Conservation (phyloP, 208 protist genomes). For the Crithidia sp. region DNA sequence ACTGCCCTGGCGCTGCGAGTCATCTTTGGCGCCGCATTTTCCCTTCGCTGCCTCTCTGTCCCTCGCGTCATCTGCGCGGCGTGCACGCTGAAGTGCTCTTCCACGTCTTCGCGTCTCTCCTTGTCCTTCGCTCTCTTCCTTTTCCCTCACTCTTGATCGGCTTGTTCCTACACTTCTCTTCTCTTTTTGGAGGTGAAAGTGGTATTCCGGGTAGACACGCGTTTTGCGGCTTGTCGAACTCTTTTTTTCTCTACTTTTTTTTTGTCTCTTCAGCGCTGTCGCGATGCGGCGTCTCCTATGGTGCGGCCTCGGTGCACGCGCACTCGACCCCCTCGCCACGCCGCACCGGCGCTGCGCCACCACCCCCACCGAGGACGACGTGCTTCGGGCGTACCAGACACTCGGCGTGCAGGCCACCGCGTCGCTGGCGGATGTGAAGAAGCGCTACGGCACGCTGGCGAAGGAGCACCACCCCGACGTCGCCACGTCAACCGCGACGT, state of each 20-base stretch:
- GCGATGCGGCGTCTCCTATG: slow-evolving; percentile 8
- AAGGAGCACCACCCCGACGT: slow-evolving; percentile 93
- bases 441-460: slow-evolving; percentile 79
- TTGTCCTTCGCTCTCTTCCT: background rate
- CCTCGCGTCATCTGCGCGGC: too few species aligned
- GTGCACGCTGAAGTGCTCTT: background rate
- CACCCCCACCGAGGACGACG: slow-evolving; percentile 75
- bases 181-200: too few species aligned
- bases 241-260: slow-evolving; percentile 5
- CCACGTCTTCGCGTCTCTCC: slow-evolving; percentile 2
- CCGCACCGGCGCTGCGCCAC: slow-evolving; percentile 27
- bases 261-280: background rate
- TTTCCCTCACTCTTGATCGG: background rate
- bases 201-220: too few species aligned
- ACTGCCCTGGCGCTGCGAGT: too few species aligned
- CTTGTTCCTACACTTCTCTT: background rate
- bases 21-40: too few species aligned
- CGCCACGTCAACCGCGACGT: slow-evolving; percentile 23
- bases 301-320: background rate
- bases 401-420: slow-evolving; percentile 60
- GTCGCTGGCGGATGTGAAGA: slow-evolving; percentile 76
- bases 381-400: slow-evolving; percentile 70
- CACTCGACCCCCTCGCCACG: background rate
- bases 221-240: background rate
- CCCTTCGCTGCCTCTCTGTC: too few species aligned